phyloP scores from a whole-genome alignment of 495 filamentous ascomycete species.

The Talaromyces nanjingensis region DNA sequence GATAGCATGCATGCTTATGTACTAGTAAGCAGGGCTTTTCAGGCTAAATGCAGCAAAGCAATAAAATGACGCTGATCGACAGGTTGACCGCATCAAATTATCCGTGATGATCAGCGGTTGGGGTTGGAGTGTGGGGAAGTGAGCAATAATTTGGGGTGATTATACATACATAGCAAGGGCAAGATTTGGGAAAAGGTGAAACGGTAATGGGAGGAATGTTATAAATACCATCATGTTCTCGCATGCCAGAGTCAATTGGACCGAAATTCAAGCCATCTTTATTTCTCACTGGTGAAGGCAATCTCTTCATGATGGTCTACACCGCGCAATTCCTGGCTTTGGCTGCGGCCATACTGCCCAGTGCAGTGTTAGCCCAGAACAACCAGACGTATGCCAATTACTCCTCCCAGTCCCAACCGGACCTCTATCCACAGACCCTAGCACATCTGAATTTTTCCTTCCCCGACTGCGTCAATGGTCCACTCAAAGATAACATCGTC shows the following conservation, averaged over 20 bases:
- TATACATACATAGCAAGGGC: neutral
- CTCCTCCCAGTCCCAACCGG: constrained; percentile 22
- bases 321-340: neutral
- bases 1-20: neutral
- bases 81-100: neutral
- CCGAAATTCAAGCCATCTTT: neutral
- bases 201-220: neutral
- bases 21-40: neutral
- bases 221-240: neutral
- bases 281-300: neutral
- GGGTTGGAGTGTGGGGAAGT: neutral
- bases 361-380: constrained; percentile 17
- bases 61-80: neutral
- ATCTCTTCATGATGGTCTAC: neutral
- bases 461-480: constrained; percentile 27
- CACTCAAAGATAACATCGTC: constrained; percentile 28
- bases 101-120: neutral
- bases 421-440: constrained; percentile 20
- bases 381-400: constrained; percentile 28
- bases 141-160: neutral
- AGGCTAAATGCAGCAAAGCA: neutral
- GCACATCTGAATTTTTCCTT: constrained; percentile 20
- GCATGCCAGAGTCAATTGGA: neutral
- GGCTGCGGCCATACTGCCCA: constrained; percentile 21
- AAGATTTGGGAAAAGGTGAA: neutral